Evolutionary conservation across 306 rosid genomes (phyloP).

Genomic region (Carpinus fangiana): DNA sequence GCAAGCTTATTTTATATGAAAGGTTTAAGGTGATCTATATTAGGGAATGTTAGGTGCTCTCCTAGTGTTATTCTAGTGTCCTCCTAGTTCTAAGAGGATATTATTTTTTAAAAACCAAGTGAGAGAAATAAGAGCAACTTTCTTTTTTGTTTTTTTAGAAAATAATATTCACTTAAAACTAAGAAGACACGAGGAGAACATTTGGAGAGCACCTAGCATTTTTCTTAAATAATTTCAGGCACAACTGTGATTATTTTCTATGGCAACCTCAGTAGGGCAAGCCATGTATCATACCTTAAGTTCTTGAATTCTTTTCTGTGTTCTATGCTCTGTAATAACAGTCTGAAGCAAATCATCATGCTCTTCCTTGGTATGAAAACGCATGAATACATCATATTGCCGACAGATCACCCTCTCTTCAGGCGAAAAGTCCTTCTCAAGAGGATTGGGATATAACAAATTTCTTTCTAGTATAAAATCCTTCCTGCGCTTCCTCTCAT

Average conservation of each 20-base stretch:
- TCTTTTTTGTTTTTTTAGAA: too few species aligned
- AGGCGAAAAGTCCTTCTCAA: constrained; percentile 71
- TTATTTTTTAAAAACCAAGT: too few species aligned
- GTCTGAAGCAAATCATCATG: constrained; percentile 71
- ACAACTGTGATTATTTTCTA: neutral
- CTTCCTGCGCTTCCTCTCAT: constrained; percentile 91
- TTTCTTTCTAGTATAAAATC: constrained; percentile 86
- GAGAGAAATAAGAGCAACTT: too few species aligned
- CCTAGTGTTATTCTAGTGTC: too few species aligned
- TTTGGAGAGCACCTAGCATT: too few species aligned
- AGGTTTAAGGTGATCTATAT: neutral
- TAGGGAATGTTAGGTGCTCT: too few species aligned
- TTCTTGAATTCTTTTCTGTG: constrained; percentile 70
- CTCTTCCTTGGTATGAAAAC: constrained; percentile 82
- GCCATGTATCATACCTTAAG: constrained; percentile 66
- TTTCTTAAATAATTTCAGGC: neutral
- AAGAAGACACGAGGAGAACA: too few species aligned
- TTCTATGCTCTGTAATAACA: constrained; percentile 62
- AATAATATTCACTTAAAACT: too few species aligned
- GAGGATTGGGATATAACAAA: constrained; percentile 65
- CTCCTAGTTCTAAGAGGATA: too few species aligned
- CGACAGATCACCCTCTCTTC: constrained; percentile 82
- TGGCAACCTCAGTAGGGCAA: neutral
- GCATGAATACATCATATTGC: constrained; percentile 80
- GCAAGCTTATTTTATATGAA: neutral